Conservation (phyloP, 148 eudicot species). For the Camellia lanceoleosa region DNA sequence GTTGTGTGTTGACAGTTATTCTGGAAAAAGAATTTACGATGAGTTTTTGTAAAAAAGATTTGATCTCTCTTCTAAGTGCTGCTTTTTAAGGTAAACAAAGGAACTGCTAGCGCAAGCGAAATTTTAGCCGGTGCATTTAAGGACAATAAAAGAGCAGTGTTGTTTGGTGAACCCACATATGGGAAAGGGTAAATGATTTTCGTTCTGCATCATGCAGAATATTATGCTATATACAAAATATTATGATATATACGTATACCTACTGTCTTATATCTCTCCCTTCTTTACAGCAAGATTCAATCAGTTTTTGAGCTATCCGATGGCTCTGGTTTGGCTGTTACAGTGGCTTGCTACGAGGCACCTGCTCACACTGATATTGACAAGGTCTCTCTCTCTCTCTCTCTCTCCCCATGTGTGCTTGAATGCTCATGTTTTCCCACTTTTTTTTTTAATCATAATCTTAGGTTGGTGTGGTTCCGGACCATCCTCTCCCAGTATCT, state of each 20-base stretch:
- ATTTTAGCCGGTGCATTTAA: slow-evolving; percentile 96
- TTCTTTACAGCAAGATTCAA: slow-evolving; percentile 71
- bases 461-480: slow-evolving; percentile 92
- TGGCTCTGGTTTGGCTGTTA: slow-evolving; percentile 97
- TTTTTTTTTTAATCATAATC: background rate
- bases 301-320: slow-evolving; percentile 96
- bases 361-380: slow-evolving; percentile 96
- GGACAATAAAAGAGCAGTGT: slow-evolving; percentile 92
- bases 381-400: slow-evolving; percentile 43
- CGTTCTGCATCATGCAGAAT: background rate
- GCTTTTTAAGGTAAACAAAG: slow-evolving; percentile 74
- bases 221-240: no score
- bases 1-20: background rate
- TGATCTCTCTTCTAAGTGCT: background rate
- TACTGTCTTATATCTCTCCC: background rate
- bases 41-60: background rate
- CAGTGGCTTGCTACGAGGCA: slow-evolving; percentile 97
- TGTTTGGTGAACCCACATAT: slow-evolving; percentile 89
- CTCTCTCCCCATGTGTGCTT: background rate
- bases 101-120: slow-evolving; percentile 99
- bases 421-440: background rate
- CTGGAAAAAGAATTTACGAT: background rate
- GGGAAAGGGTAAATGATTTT: slow-evolving; percentile 77
- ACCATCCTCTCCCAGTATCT: slow-evolving; percentile 80
- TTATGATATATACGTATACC: background rate